Conservation (phyloP, 176 grass and related monocot species). For the Phoenix roebelenii region DNA sequence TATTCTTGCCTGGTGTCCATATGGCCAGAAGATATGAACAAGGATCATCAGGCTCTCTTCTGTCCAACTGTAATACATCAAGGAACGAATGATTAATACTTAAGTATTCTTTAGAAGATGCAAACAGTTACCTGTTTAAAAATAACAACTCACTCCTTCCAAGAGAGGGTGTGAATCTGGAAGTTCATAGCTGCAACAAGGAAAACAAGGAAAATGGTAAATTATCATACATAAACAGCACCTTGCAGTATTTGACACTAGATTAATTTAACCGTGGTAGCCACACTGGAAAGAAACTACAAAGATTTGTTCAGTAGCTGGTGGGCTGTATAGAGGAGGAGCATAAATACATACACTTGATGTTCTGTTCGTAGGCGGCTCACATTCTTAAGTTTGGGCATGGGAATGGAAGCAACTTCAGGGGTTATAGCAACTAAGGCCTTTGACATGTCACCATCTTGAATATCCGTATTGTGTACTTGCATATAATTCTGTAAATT, state of each 20-base stretch:
- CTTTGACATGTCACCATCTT: slow-evolving; percentile 62
- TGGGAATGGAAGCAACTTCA: slow-evolving; percentile 70
- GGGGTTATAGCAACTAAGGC: slow-evolving; percentile 56
- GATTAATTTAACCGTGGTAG: neutral
- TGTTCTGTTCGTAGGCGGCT: slow-evolving; percentile 81
- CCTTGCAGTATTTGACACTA: neutral
- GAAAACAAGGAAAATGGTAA: slow-evolving; percentile 6
- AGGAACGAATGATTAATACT: too few species aligned
- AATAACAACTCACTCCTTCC: slow-evolving; percentile 44
- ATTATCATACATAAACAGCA: neutral
- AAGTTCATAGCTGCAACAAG: slow-evolving; percentile 61
- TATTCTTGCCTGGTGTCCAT: slow-evolving; percentile 66
- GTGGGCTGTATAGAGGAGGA: neutral
- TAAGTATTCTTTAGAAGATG: too few species aligned
- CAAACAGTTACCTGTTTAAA: too few species aligned
- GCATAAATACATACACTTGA: slow-evolving; percentile 55
- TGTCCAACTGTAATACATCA: slow-evolving; percentile 36
- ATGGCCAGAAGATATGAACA: slow-evolving; percentile 65
- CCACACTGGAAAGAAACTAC: too few species aligned
- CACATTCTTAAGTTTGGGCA: slow-evolving; percentile 75
- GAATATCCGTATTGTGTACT: slow-evolving; percentile 54
- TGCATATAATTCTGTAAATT: slow-evolving; percentile 75
- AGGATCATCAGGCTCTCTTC: slow-evolving; percentile 67
- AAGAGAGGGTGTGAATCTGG: slow-evolving; percentile 62
- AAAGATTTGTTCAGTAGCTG: neutral